phyloP scores from a whole-genome alignment of 148 eudicot species.

The Fagopyrum tataricum region DNA sequence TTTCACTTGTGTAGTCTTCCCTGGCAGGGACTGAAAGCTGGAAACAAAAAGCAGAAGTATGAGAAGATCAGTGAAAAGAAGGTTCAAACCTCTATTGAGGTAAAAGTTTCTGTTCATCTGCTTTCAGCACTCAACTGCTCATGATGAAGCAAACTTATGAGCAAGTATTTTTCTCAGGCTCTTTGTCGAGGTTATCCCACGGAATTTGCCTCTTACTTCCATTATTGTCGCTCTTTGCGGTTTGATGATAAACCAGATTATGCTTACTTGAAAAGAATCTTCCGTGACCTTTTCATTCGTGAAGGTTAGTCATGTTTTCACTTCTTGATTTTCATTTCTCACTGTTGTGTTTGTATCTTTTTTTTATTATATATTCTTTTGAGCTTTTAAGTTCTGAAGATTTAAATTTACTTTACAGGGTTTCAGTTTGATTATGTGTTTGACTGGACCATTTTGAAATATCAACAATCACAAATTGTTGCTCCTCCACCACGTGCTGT shows the following conservation, averaged over 20 bases:
- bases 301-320: slow-evolving; percentile 38
- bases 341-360: background rate
- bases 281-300: slow-evolving; percentile 80
- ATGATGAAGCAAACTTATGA: slow-evolving; percentile 6
- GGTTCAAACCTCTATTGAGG: slow-evolving; percentile 82
- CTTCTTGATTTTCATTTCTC: background rate
- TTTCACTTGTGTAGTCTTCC: slow-evolving; percentile 54
- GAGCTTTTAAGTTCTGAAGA: background rate
- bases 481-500: slow-evolving; percentile 76
- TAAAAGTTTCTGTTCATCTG: slow-evolving; percentile 16
- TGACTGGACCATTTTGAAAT: slow-evolving; percentile 63
- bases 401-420: slow-evolving; percentile 34
- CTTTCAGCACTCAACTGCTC: slow-evolving; percentile 2
- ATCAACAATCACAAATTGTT: slow-evolving; percentile 65
- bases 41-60: slow-evolving; percentile 82
- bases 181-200: slow-evolving; percentile 83
- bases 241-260: slow-evolving; percentile 94
- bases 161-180: slow-evolving; percentile 36
- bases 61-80: slow-evolving; percentile 88
- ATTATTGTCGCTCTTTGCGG: slow-evolving; percentile 76
- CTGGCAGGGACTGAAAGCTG: slow-evolving; percentile 91
- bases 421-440: slow-evolving; percentile 74
- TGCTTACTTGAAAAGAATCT: slow-evolving; percentile 79
- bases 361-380: background rate
- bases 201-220: slow-evolving; percentile 86